These are phyloP conservation scores for Alternaria incomplexa DNA, from an alignment of 2,329 filamentous ascomycete genomes.

Conservation along the genomic window DNA sequence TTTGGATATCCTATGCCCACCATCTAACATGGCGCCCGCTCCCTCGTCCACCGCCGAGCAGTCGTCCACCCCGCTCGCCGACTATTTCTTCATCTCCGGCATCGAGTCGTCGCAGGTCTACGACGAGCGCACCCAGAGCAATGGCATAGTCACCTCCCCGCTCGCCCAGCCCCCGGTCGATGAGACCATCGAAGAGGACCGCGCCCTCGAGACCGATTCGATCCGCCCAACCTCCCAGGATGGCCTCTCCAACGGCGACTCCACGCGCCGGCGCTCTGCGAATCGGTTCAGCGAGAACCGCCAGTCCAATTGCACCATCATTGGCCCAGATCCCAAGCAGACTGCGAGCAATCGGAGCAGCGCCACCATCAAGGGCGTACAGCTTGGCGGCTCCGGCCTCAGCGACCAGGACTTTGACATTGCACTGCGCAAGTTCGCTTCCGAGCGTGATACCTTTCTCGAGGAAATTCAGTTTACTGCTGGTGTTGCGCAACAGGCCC, in stretches of 20 bases:
- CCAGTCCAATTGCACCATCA: conserved; percentile 60
- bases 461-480: conserved; percentile 90
- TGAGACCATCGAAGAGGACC: conserved; percentile 67
- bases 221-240: conserved; percentile 53
- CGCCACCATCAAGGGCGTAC: conserved; percentile 63
- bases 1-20: conserved; percentile 40
- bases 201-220: conserved; percentile 60
- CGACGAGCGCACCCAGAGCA: conserved; percentile 51
- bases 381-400: conserved; percentile 51
- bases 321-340: conserved; percentile 52
- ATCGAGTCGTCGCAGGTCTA: conserved; percentile 60
- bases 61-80: conserved; percentile 63
- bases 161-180: conserved; percentile 49
- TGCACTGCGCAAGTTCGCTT: conserved; percentile 90
- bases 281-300: conserved; percentile 54
- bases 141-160: conserved; percentile 35
- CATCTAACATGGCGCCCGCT: conserved; percentile 47
- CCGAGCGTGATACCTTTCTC: conserved; percentile 91
- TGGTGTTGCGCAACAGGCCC: conserved; percentile 64
- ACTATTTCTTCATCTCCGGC: conserved; percentile 70
- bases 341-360: conserved; percentile 69
- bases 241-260: conserved; percentile 50
- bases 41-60: conserved; percentile 48
- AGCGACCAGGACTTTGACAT: conserved; percentile 91
- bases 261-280: conserved; percentile 43